These are phyloP conservation scores for Neofusicoccum kwambonambiense DNA, from an alignment of 2,329 filamentous ascomycete species.

Conservation along the genomic window DNA sequence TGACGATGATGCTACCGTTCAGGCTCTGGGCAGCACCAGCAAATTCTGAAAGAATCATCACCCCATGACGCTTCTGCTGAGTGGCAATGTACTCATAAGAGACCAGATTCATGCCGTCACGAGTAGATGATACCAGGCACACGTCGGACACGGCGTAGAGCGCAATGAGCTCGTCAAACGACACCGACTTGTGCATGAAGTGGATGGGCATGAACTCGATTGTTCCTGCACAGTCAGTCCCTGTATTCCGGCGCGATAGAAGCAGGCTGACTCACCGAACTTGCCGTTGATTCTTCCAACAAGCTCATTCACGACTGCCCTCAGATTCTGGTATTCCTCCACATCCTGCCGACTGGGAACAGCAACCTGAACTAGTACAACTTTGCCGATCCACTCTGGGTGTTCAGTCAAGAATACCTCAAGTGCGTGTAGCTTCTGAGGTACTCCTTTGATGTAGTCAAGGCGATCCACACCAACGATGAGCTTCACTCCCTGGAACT, in stretches of 20 bases:
- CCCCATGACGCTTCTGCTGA: slow-evolving; percentile 84
- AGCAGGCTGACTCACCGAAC: slow-evolving; percentile 59
- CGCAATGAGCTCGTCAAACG: slow-evolving; percentile 90
- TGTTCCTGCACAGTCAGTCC: slow-evolving; percentile 55
- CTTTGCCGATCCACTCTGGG: slow-evolving; percentile 96
- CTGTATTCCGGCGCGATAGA: not conserved
- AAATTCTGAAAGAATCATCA: slow-evolving; percentile 95
- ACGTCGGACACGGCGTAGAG: slow-evolving; percentile 91
- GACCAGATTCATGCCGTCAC: slow-evolving; percentile 98
- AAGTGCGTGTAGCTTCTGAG: slow-evolving; percentile 93
- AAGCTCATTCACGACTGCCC: slow-evolving; percentile 92
- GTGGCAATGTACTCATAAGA: slow-evolving; percentile 98
- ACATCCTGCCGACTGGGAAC: slow-evolving; percentile 94
- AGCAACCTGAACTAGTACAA: slow-evolving; percentile 92
- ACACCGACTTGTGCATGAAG: slow-evolving; percentile 94
- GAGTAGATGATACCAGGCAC: slow-evolving; percentile 90
- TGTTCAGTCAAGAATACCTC: slow-evolving; percentile 97
- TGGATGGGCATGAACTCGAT: slow-evolving; percentile 99
- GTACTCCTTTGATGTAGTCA: slow-evolving; percentile 98
- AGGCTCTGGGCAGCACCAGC: slow-evolving; percentile 92
- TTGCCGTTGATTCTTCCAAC: slow-evolving; percentile 96
- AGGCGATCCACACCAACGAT: slow-evolving; percentile 96
- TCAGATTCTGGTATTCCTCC: slow-evolving; percentile 95
- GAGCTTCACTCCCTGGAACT: slow-evolving; percentile 93
- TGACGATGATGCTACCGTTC: slow-evolving; percentile 90